Evolutionary conservation across 2,329 filamentous ascomycete species (phyloP), one percentile per base, ranked within the genome.

Genomic region (Hypoxylon sp.): DNA sequence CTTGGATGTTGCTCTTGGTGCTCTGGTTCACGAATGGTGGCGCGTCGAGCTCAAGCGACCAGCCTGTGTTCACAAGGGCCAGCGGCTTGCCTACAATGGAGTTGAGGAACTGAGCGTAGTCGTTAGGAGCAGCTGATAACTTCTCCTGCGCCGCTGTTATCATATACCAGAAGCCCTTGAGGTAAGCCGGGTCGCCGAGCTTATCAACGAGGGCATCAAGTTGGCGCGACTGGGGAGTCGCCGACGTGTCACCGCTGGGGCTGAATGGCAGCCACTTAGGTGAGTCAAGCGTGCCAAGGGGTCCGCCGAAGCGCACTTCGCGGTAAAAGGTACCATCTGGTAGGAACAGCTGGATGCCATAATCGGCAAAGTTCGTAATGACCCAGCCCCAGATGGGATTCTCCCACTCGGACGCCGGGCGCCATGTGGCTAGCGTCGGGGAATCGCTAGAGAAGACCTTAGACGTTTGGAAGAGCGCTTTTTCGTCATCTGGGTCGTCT

Each of bases 321-420:
- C 79, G 75, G 70, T 82, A 83, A 73, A 83, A 84, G 0, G 74
- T 79, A 11, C 82, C 82, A 31, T 82, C 79, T 0, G 69, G 65
- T 0, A 78, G 63, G 71, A 83, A 84, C 2, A 85, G n/a, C 72
- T 84, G 82, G 1, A 84, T 68, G 1, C 78, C 81, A 4, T 74
- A 71, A 68, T 84, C 76, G 32, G 75, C 76, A 53, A 80, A 84
- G 73, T 85, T 84, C 39, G 77, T 69, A 1, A 84, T 71, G 3
- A 83, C 46, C 81, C 81, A 83, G 29, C 80, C 80, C 78, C 78
- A 83, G 21, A 83, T 79, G 1, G 81, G 81, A 6, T 76, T 76
- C 24, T 83, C 81, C 78, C 78, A 82, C 29, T 82, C 79, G 0
- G 68, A 31, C 15, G 15, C 24, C 3, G 48, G 48, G 67, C 32